Evolutionary conservation across 345 rosid genomes (phyloP).

Genomic region (Kandelia obovata): DNA sequence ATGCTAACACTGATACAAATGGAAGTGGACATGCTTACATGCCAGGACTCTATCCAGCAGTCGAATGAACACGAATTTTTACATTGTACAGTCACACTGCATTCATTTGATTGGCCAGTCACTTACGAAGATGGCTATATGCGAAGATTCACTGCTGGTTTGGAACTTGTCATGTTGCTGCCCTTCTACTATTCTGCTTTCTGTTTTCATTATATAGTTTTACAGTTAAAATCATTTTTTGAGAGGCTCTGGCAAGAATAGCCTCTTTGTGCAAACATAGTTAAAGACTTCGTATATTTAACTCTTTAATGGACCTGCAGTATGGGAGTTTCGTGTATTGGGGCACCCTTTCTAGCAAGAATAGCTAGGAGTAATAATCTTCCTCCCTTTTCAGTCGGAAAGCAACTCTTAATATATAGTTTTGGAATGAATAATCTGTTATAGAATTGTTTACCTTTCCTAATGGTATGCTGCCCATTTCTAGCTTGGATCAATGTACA

Average conservation of each 20-base stretch:
- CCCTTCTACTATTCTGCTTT: neutral
- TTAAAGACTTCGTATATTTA: too few relatives aligned
- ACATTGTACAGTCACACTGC: neutral
- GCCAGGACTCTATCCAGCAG: conserved; percentile 47
- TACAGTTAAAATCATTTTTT: conserved; percentile 24
- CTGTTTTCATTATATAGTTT: conserved; percentile 12
- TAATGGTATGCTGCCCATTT: neutral
- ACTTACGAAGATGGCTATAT: conserved; percentile 4
- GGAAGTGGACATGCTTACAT: conserved; percentile 47
- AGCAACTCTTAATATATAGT: conserved; percentile 3
- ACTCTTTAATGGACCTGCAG: too few relatives aligned
- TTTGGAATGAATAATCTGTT: conserved; percentile 1
- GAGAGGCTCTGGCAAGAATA: conserved; percentile 3
- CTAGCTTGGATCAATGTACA: neutral
- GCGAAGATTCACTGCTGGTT: conserved; percentile 12
- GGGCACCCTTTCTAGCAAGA: conserved; percentile 12
- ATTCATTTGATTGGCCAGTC: conserved; percentile 23
- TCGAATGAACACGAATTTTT: neutral
- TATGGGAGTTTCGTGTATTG: too few relatives aligned
- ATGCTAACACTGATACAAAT: conserved; percentile 53
- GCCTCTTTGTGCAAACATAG: too few relatives aligned
- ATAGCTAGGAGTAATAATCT: conserved; percentile 25
- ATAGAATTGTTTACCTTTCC: neutral
- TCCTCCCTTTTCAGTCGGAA: conserved; percentile 6
- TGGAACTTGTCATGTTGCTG: neutral